Percentiles rank a stretch among this genome's conserved stretches.
phyloP scores from a whole-genome alignment of 192 early-diverging fungal genomes.

The Neocallimastix lanati region DNA sequence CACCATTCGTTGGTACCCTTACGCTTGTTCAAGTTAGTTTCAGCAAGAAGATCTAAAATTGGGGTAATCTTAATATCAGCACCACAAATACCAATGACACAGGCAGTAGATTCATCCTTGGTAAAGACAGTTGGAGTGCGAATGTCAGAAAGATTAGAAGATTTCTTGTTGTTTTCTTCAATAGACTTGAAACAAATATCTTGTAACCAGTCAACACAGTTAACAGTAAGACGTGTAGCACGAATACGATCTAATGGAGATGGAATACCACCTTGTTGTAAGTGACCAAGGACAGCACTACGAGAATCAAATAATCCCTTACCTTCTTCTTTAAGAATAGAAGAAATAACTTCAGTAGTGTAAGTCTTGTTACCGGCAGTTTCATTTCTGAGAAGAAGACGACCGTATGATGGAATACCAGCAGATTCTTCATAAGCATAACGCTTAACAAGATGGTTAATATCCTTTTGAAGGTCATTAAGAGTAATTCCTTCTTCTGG shows the following conservation, averaged over 20 bases:
- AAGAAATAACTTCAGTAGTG: constrained; percentile 70
- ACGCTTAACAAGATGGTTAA: constrained; percentile 54
- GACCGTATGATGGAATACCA: constrained; percentile 9
- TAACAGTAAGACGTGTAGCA: constrained; percentile 71
- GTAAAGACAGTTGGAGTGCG: constrained; percentile 37
- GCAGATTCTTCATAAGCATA: constrained; percentile 57
- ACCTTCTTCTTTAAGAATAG: constrained; percentile 77
- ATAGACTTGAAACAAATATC: not conserved
- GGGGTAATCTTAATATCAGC: constrained; percentile 55
- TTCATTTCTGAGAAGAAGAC: constrained; percentile 23
- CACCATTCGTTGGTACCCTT: constrained; percentile 61
- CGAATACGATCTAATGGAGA: constrained; percentile 88
- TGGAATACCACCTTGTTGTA: constrained; percentile 87
- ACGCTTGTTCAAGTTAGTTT: constrained; percentile 58
- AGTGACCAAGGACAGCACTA: constrained; percentile 79
- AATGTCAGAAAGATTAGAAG: constrained; percentile 3
- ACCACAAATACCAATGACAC: constrained; percentile 68
- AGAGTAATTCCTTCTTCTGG: constrained; percentile 80
- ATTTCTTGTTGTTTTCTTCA: constrained; percentile 10
- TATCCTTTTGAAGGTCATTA: constrained; percentile 61
- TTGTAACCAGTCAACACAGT: constrained; percentile 70
- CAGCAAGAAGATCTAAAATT: constrained; percentile 32
- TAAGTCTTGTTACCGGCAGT: constrained; percentile 52
- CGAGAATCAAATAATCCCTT: constrained; percentile 74
- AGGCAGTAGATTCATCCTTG: constrained; percentile 30